Base-by-base conservation (phyloP, 768 basidiomycete species). In the Cubamyces sp. region DNA sequence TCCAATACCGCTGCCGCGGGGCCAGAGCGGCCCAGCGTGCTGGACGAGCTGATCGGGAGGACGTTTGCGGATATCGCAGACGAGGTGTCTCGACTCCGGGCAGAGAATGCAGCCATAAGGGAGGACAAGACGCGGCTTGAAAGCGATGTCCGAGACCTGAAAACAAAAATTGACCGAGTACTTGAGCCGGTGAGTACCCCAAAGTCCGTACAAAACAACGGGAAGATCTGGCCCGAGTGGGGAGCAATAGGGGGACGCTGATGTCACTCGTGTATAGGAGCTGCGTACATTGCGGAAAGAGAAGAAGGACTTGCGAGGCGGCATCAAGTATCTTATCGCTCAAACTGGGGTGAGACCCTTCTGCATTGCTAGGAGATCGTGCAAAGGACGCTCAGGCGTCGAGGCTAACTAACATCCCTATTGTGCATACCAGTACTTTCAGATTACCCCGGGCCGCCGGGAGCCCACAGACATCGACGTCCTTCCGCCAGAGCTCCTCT, bases 401-500 rank as follows among this genome's bases (percentile, higher is more conserved):
- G 28, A 30, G 8, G 28, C 28, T 30, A 30, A 30, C 28, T 8
- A 8, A 30, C 8, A 8, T 30, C 28, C 28, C 28, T 30, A 30
- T 30, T 30, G 28, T 30, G 28, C 28, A 30, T 30, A 30, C 3
- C 28, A 30, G 28, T 30, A 30, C 8, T 30, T 30, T 30, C 28
- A 30, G 28, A 30, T 30, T 30, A 30, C 28, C 28, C 28, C 28
- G 28, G 28, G 8, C 23, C n/a, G 37, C 21, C 18, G 7, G 18
- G 18, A 28, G 3, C 11, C 26, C 52, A 8, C 43, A 6, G 30
- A 28, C 16, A 47, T 48, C 14, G 19, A 18, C 11, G 19, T 16
- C 1, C 25, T 56, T 16, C 61, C 61, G 21, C 61, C 37, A 3
- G 61, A 62, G 30, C 15, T 62, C 21, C 48, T 62, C 9, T 8